phyloP scores from a whole-genome alignment of 192 early-diverging fungal species.

The Dimargaris xerosporica region DNA sequence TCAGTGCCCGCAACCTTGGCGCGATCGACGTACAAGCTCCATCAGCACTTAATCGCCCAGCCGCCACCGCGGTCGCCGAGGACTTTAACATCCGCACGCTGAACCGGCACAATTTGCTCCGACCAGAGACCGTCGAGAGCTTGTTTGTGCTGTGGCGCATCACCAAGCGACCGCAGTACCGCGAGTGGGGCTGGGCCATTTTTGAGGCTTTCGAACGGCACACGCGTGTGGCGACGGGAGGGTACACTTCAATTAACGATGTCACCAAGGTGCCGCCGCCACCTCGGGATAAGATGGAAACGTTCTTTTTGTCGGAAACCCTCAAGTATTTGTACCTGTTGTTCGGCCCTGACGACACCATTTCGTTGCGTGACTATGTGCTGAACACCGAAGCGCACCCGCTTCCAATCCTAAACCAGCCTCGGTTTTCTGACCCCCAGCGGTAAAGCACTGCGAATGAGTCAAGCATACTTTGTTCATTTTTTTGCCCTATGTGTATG shows the following conservation, averaged over 20 bases:
- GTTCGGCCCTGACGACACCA: conserved; percentile 33
- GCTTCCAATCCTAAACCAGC: conserved; percentile 15
- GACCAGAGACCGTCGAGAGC: conserved; percentile 70
- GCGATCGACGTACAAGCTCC: not conserved
- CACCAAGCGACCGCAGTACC: conserved; percentile 31
- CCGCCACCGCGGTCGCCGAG: not conserved
- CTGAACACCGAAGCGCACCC: conserved; percentile 65
- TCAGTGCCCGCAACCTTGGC: not conserved
- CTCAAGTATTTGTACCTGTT: conserved; percentile 56
- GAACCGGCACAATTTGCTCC: conserved; percentile 34
- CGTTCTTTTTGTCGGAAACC: conserved; percentile 54
- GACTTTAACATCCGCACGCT: conserved; percentile 41
- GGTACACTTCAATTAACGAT: conserved; percentile 40
- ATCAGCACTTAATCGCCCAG: not conserved
- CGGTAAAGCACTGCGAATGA: too few relatives aligned
- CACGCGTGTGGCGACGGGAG: conserved; percentile 38
- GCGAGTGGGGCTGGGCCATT: conserved; percentile 55
- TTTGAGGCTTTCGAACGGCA: conserved; percentile 62
- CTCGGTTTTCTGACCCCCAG: too few relatives aligned
- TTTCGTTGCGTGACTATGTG: conserved; percentile 40
- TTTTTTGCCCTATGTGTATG: too few relatives aligned
- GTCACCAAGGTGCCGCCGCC: conserved; percentile 30
- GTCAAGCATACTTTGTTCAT: too few relatives aligned
- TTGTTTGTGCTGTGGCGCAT: conserved; percentile 63
- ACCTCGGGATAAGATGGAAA: conserved; percentile 58